phyloP scores from a whole-genome alignment of 129 eudicot genomes.

The Arctium minus region DNA sequence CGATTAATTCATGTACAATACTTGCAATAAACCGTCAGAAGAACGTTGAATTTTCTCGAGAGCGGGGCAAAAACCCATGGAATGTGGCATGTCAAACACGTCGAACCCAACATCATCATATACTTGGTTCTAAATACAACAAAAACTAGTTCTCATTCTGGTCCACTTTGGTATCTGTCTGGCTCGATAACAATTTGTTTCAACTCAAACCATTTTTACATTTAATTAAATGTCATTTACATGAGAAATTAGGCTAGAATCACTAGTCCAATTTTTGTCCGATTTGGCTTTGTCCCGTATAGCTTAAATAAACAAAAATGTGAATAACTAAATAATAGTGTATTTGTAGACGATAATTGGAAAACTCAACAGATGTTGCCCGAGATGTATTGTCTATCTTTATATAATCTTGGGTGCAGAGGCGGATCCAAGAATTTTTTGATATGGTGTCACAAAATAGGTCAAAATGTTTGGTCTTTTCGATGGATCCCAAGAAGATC shows the following conservation, averaged over 20 bases:
- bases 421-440: too few relatives aligned
- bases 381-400: neutral
- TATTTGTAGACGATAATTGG: too few relatives aligned
- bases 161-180: too few relatives aligned
- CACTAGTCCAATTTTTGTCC: neutral
- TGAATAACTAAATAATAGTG: too few relatives aligned
- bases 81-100: neutral
- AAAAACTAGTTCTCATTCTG: neutral
- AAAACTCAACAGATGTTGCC: neutral
- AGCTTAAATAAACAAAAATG: too few relatives aligned
- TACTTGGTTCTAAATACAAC: neutral
- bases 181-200: neutral
- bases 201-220: neutral
- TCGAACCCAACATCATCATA: too few relatives aligned
- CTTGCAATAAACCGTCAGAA: neutral
- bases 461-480: too few relatives aligned
- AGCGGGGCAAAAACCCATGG: neutral
- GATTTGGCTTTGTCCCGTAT: too few relatives aligned
- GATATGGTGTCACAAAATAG: too few relatives aligned
- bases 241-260: neutral
- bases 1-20: neutral
- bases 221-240: neutral
- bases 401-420: neutral
- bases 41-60: too few relatives aligned
- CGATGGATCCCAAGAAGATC: too few relatives aligned